Conservation (phyloP, 441 rosid species). For the Sinapis alba region DNA sequence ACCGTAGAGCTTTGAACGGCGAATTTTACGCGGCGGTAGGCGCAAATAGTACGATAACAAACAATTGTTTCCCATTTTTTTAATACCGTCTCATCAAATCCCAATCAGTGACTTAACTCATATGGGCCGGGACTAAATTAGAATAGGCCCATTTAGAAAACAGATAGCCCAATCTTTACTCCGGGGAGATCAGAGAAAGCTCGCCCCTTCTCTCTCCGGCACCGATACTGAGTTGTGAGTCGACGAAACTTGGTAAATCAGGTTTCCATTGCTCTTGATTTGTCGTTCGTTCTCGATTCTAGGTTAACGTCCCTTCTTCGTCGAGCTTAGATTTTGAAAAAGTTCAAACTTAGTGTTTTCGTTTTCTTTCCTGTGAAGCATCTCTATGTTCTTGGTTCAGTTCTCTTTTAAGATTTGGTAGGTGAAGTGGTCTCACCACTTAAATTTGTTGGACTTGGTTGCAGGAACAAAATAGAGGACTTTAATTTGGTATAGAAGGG, state of each 20-base stretch:
- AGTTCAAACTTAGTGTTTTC: slow-evolving; percentile 8
- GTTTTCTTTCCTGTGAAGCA: not conserved
- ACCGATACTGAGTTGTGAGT: slow-evolving; percentile 25
- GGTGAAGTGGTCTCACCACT: slow-evolving; percentile 9
- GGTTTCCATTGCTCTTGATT: not conserved
- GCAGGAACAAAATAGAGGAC: not conserved
- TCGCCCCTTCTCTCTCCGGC: slow-evolving; percentile 15
- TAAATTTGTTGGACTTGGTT: not conserved
- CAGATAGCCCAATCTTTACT: not conserved
- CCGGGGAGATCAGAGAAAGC: too few relatives aligned
- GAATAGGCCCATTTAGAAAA: slow-evolving; percentile 8
- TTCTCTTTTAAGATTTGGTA: not conserved
- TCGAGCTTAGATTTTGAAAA: not conserved
- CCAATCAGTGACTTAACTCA: not conserved
- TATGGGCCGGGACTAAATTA: not conserved
- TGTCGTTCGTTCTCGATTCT: not conserved
- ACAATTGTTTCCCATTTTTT: not conserved
- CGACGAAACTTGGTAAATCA: not conserved
- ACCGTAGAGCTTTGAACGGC: not conserved
- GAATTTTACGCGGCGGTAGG: not conserved
- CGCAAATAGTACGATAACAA: not conserved
- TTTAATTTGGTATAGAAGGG: slow-evolving; percentile 7
- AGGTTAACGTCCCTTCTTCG: not conserved
- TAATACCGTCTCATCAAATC: too few relatives aligned
- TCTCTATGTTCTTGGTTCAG: not conserved